These are phyloP conservation scores for Aspergillus ellipticus DNA, from an alignment of 495 filamentous ascomycete genomes.

Conservation along the genomic window DNA sequence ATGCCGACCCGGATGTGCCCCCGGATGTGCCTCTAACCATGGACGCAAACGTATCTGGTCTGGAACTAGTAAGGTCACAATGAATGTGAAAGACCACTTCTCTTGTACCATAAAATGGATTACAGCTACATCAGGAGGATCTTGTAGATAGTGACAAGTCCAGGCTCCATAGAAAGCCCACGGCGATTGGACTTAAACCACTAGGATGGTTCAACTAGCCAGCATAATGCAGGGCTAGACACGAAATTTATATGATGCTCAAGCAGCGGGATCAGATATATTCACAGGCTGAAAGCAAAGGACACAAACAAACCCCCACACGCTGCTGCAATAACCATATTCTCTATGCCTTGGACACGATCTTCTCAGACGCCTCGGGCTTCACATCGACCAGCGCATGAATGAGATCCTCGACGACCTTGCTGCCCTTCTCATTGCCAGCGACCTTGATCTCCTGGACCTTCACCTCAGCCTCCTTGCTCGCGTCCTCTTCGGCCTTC, in stretches of 20 bases:
- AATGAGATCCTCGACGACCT: slow-evolving; percentile 78
- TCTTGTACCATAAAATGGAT: too few relatives aligned
- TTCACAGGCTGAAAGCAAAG: slow-evolving; percentile 19
- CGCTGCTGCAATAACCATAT: slow-evolving; percentile 16
- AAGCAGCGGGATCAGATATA: slow-evolving; percentile 8
- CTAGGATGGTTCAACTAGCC: not conserved
- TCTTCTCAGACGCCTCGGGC: slow-evolving; percentile 61
- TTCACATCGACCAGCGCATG: slow-evolving; percentile 75
- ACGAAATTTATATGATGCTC: not conserved
- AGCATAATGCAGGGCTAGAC: not conserved
- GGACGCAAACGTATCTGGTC: too few relatives aligned
- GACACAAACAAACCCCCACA: slow-evolving; percentile 13
- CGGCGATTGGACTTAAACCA: not conserved
- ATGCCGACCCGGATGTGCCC: too few relatives aligned
- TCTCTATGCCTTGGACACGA: slow-evolving; percentile 37
- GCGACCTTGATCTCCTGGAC: slow-evolving; percentile 77
- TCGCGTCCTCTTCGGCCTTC: slow-evolving; percentile 79
- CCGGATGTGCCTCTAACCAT: too few relatives aligned
- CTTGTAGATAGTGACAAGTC: too few relatives aligned
- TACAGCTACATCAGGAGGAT: too few relatives aligned
- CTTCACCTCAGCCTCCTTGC: slow-evolving; percentile 74
- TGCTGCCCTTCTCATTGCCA: slow-evolving; percentile 70
- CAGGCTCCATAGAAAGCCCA: not conserved
- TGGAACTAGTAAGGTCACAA: too few relatives aligned
- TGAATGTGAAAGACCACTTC: too few relatives aligned